Evolutionary conservation across 768 basidiomycete species (phyloP), one percentile per base, ranked within the genome.

Genomic region (Rhodotorula diobovata): DNA sequence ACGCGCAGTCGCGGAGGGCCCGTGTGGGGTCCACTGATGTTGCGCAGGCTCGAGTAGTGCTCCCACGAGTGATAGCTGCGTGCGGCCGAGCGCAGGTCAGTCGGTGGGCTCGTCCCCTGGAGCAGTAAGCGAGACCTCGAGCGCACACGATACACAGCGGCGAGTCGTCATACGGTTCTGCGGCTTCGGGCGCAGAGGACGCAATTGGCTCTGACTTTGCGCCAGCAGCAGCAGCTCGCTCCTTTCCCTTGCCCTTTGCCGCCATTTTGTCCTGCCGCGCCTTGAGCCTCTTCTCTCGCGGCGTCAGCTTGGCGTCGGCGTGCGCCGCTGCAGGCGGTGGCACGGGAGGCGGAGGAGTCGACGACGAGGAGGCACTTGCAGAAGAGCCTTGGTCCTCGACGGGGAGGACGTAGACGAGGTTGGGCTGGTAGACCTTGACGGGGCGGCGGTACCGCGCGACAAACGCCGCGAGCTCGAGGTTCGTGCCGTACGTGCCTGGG

Each of bases 391-490:
- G 34, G 10, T 48, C 34, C 37, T 66, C 65, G 57, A 66, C 65
- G 34, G 65, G 88, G 65, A 94, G 91, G 70, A 93, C 88, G 80
- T 93, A 93, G 37, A 93, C 89, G 45, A 96, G 84, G 4, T 90
- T 91, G 0, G 93, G 93, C 78, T 95, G 93, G 63, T 94, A 86
- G 68, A 96, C 91, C 82, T 95, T 95, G 80, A 96, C 89, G 77
- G 91, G 85, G 41, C 88, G 84, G 65, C 83, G 82, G 60, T 84
- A 85, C 82, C 91, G 85, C 76, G 93, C 90, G 8, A 93, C 88
- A 79, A 93, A 95, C 1, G 91, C 91, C 28, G 89, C 90, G n/a
- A 96, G 84, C 80, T 96, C 93, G 77, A 96, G 86, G 80, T 96
- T 91, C 2, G 92, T 92, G 53, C 93, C 93, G 71, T 94, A 95